Evolutionary conservation across 345 rosid genomes (phyloP).

Genomic region (Euphorbia lathyris): DNA sequence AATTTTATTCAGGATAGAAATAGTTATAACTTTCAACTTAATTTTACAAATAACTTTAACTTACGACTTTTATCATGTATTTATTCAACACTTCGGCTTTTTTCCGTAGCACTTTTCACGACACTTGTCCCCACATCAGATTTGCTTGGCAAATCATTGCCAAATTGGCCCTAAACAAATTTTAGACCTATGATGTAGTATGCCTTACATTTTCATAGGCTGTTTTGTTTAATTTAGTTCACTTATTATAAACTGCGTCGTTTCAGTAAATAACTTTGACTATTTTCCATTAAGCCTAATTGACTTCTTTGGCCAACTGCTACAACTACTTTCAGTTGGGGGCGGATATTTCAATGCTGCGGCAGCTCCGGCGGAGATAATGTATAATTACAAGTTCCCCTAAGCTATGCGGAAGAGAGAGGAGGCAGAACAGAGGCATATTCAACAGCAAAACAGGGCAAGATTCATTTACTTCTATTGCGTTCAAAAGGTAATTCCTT

Average conservation of each 20-base stretch:
- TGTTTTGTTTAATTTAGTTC: background rate
- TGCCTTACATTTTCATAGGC: background rate
- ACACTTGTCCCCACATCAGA: no score
- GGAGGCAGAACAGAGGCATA: background rate
- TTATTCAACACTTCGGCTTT: no score
- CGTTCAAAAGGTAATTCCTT: slow-evolving; percentile 18
- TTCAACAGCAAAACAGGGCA: background rate
- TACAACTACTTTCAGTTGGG: slow-evolving; percentile 14
- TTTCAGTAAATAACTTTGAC: background rate
- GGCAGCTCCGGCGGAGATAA: background rate
- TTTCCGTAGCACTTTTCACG: no score
- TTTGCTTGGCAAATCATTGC: no score
- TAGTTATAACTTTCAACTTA: no score
- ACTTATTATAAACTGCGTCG: background rate
- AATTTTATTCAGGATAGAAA: no score
- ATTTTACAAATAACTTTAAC: no score
- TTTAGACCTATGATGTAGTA: no score
- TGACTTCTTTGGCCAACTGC: slow-evolving; percentile 10
- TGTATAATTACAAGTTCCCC: background rate
- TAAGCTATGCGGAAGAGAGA: slow-evolving; percentile 19
- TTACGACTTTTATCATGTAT: no score
- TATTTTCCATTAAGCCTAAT: no score
- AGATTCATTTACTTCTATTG: background rate
- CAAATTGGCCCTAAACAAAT: no score
- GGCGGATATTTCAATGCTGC: slow-evolving; percentile 52